Base-by-base conservation (phyloP, 1,284 basidiomycete genomes). In the Chiua sp. region DNA sequence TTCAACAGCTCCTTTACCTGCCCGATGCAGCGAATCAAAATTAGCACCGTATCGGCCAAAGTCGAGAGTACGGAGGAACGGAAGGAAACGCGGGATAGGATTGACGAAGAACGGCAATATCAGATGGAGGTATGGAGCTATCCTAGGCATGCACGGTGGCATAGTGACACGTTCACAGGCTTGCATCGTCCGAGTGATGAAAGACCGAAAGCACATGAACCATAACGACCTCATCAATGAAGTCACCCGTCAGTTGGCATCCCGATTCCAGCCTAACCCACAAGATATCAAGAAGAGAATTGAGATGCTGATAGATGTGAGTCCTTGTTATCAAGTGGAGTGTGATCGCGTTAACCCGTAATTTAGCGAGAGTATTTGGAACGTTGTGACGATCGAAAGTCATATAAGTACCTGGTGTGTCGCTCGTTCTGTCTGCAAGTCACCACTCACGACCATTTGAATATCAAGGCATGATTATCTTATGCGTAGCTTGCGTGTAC, bases 151-250 rank as follows among this genome's bases (percentile, higher is more conserved):
- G 62, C 49, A 32, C 16, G 55, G 23, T 22, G 50, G 56, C 55
- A 63, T 35, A 39, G 30, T 18, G 22, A 42, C 47, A 18, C 47
- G 48, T 30, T 51, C 20, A 18, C 65, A 98, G 94, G 96, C 96
- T 3, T 98, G 94, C 71, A 93, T 99, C 62, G 98, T 99, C 28
- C 89, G 98, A 46, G 90, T 98, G 44, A 99, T 99, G 98, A 99
- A 99, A 79, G 91, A 95, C 72, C 81, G 96, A 62, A 98, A 98
- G 75, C 85, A 86, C 58, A 89, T 98, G 86, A 78, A 81, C 8
- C 96, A 98, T 73, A 94, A 90, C 63, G 95, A 97, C 61, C 83
- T 99, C 20, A 84, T 98, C 58, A 91, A 91, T 66, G 96, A 99
- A 76, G 94, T 96, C 30, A 93, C 94, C 44, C 85, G 87, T 20